A percentile compares a stretch with the other conserved stretches of the same genome.
These are phyloP conservation scores for Crithidia sp. DNA, from an alignment of 208 protist genomes.

Conservation along the genomic window DNA sequence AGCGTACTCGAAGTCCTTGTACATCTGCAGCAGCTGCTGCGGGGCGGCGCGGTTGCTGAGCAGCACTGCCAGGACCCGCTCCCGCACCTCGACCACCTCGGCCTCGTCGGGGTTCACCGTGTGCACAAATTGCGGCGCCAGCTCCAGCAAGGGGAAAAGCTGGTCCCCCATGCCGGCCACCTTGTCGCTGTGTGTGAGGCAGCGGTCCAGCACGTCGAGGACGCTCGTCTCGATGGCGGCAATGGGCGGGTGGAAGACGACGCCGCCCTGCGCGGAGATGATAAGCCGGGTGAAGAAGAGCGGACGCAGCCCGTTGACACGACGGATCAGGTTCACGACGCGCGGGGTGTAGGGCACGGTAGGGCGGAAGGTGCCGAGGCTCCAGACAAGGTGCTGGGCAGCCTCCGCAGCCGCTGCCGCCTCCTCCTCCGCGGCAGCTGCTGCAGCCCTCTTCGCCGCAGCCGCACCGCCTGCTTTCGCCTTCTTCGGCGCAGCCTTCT, in stretches of 20 bases:
- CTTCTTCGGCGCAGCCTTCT: slow-evolving; percentile 32
- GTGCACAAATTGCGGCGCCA: slow-evolving; percentile 55
- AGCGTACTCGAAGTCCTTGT: slow-evolving; percentile 91
- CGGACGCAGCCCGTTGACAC: slow-evolving; percentile 72
- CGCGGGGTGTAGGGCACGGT: slow-evolving; percentile 64
- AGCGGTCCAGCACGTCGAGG: slow-evolving; percentile 69
- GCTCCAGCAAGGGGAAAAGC: slow-evolving; percentile 89
- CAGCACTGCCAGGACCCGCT: slow-evolving; percentile 65
- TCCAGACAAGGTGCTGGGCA: slow-evolving; percentile 58
- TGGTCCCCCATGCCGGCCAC: slow-evolving; percentile 90
- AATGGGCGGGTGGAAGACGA: slow-evolving; percentile 75
- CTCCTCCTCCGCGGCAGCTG: not conserved
- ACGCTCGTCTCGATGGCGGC: slow-evolving; percentile 71
- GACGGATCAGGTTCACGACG: slow-evolving; percentile 76
- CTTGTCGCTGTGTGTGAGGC: slow-evolving; percentile 76
- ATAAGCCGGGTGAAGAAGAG: slow-evolving; percentile 88
- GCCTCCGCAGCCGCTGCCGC: slow-evolving; percentile 15
- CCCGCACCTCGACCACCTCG: slow-evolving; percentile 56
- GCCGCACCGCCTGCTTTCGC: slow-evolving; percentile 12
- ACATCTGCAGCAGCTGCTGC: slow-evolving; percentile 89
- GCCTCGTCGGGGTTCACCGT: slow-evolving; percentile 61
- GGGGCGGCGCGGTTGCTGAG: slow-evolving; percentile 81
- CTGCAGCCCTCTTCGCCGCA: slow-evolving; percentile 5
- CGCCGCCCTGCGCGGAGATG: slow-evolving; percentile 28
- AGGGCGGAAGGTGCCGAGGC: slow-evolving; percentile 55